Evolutionary conservation across 495 filamentous ascomycete genomes (phyloP), one percentile per base, ranked within the genome.

Genomic region (Pseudevernia furfuracea): DNA sequence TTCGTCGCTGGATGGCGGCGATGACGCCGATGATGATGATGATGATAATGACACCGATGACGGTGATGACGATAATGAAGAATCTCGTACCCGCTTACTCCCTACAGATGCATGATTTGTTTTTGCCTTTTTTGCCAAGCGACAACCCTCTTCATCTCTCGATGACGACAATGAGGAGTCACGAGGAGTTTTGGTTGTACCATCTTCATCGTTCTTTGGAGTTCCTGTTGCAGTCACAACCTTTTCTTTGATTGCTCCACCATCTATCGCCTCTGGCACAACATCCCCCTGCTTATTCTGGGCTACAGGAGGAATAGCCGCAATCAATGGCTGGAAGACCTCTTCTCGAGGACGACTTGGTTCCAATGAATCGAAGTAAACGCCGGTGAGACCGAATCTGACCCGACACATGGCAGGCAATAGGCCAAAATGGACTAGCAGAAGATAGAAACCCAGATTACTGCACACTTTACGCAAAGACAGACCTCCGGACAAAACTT

Each of bases 311-410:
- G 64, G 64, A 52, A 66, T 8, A 23, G 58, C 8, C 44, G 30
- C 48, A 53, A 57, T 49, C 59, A 46, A 55, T 30, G 64, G 58
- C 17, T 36, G 48, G 43, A 56, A 57, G 25, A 41, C 28, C 7
- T 59, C 48, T 38, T 61, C 43, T 28, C 43, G 43, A 15, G 65
- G 65, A 30, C 60, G 52, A 43, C 28, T 61, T 32, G 60, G 43
- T 28, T 58, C 48, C 21, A 56, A 48, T 25, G 62, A 41, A 30
- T 66, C 65, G n/a, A 66, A 66, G 44, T 66, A 60, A 32, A 66
- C 23, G n/a, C 59, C 65, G 21, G 60, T 49, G 28, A 62, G 43
- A 52, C 60, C 60, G 17, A 66, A 63, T 28, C 32, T 38, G 32
- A 66, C 44, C 56, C 60, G 60, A 39, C 65, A 66, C 65, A 66